Percentiles rank a stretch among this genome's conserved stretches.
Conservation (phyloP, 2,329 filamentous ascomycete genomes). For the Beauveria australis region DNA sequence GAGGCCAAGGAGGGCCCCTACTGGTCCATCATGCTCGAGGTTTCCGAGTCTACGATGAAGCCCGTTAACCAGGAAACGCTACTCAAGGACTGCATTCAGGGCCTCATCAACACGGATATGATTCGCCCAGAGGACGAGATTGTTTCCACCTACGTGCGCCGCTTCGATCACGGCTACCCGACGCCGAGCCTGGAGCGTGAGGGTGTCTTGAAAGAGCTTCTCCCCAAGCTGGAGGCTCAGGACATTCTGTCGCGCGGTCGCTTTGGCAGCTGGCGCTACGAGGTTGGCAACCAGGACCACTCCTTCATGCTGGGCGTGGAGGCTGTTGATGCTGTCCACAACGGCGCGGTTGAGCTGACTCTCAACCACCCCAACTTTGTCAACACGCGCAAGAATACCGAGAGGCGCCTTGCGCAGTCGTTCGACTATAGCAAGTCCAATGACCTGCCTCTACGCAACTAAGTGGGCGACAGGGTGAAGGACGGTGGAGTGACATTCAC, state of each 20-base stretch:
- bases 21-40: constrained; percentile 99
- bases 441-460: constrained; percentile 30
- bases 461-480: not conserved
- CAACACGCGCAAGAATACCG: constrained; percentile 62
- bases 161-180: constrained; percentile 97
- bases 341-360: constrained; percentile 81
- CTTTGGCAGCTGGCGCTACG: constrained; percentile 97
- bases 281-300: constrained; percentile 95
- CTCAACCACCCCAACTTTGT: constrained; percentile 97
- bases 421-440: constrained; percentile 33
- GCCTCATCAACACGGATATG: constrained; percentile 97
- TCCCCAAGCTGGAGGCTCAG: constrained; percentile 84
- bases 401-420: constrained; percentile 35
- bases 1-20: constrained; percentile 83
- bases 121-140: constrained; percentile 86
- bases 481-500: constrained; percentile 6
- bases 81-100: constrained; percentile 86
- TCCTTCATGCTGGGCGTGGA: constrained; percentile 96
- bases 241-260: constrained; percentile 93
- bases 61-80: constrained; percentile 80
- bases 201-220: constrained; percentile 82
- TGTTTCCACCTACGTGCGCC: constrained; percentile 94
- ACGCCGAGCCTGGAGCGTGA: constrained; percentile 93
- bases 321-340: constrained; percentile 83
- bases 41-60: constrained; percentile 94